Conservation (phyloP, 2,329 filamentous ascomycete species). For the Clonostachys rhizophaga region DNA sequence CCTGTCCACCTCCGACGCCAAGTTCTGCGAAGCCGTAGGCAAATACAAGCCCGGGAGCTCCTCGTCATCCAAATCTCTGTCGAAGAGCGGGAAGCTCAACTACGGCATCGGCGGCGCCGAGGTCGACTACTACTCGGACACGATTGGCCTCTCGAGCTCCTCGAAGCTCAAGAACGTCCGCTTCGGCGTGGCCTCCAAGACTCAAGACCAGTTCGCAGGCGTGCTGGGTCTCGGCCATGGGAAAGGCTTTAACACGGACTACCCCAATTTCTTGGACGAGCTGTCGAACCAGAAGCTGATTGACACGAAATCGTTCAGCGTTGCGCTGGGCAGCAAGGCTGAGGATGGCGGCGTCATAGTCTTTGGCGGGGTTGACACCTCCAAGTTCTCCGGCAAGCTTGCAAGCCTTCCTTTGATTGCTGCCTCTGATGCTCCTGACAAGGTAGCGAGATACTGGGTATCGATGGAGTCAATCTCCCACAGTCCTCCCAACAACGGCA, state of each 20-base stretch:
- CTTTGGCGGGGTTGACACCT: conserved; percentile 63
- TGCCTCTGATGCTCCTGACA: conserved; percentile 47
- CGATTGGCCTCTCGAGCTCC: conserved; percentile 34
- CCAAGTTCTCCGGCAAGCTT: conserved; percentile 58
- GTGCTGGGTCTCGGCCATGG: conserved; percentile 76
- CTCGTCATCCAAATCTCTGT: conserved; percentile 24
- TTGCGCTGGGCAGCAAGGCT: conserved; percentile 59
- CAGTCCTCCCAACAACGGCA: conserved; percentile 22
- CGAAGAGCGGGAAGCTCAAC: conserved; percentile 29
- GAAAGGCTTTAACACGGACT: conserved; percentile 34
- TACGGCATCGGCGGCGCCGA: conserved; percentile 49
- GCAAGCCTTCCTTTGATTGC: conserved; percentile 58
- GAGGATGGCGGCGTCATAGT: conserved; percentile 58
- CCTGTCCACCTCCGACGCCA: conserved; percentile 30
- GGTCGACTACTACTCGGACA: conserved; percentile 44
- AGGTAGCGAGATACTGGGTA: conserved; percentile 47
- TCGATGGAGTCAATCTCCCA: conserved; percentile 37
- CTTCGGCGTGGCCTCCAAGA: conserved; percentile 58
- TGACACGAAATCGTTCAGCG: conserved; percentile 56
- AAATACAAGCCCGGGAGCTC: conserved; percentile 36
- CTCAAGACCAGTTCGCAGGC: conserved; percentile 41
- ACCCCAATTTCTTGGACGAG: conserved; percentile 48
- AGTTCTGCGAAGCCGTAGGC: conserved; percentile 40
- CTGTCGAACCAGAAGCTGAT: conserved; percentile 47
- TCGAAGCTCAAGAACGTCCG: conserved; percentile 42